These are phyloP conservation scores for Arthrinium phaeospermum DNA, from an alignment of 2,329 filamentous ascomycete species.

Conservation along the genomic window DNA sequence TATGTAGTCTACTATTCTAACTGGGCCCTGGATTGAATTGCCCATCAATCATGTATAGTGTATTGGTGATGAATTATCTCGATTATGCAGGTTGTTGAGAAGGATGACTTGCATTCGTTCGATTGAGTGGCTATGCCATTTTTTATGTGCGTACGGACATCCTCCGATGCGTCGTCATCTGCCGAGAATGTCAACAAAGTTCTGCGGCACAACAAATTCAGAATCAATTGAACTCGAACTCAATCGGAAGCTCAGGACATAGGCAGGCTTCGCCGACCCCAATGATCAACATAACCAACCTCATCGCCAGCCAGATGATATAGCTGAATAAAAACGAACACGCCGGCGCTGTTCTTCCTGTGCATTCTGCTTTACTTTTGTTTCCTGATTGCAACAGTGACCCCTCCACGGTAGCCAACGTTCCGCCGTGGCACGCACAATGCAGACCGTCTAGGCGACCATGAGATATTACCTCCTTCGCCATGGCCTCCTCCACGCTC, in stretches of 20 bases:
- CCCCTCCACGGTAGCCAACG: not conserved
- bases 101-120: not conserved
- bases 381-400: not conserved
- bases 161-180: not conserved
- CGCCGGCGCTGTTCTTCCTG: not conserved
- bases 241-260: not conserved
- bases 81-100: not conserved
- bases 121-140: not conserved
- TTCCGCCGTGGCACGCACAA: not conserved
- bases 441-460: not conserved
- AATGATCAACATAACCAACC: not conserved
- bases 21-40: not conserved
- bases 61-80: not conserved
- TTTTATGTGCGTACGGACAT: not conserved
- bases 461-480: not conserved
- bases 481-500: not conserved
- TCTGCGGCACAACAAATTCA: not conserved
- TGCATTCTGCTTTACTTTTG: not conserved
- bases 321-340: not conserved
- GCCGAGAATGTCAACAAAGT: slow-evolving; percentile 10
- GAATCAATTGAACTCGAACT: not conserved
- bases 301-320: not conserved
- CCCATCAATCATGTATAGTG: not conserved
- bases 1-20: not conserved
- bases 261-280: not conserved